phyloP scores from a whole-genome alignment of 495 filamentous ascomycete genomes.

The Aeminium ludgeri region DNA sequence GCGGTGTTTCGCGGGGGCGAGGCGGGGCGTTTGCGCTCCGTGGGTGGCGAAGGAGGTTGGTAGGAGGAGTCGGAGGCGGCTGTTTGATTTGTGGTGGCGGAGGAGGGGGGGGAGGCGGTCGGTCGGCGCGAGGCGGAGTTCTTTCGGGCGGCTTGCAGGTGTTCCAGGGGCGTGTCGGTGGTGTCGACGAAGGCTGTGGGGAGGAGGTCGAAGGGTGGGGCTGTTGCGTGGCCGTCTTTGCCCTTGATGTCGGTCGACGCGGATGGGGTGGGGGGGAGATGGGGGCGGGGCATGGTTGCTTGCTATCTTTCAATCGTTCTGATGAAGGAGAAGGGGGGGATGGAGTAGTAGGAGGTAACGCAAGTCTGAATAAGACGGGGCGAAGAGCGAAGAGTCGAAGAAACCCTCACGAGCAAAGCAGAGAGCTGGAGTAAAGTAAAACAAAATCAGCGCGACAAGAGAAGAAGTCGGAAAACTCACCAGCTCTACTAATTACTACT shows the following conservation, averaged over 20 bases:
- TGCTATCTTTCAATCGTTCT: neutral
- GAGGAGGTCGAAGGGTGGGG: constrained; percentile 58
- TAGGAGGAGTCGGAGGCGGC: constrained; percentile 29
- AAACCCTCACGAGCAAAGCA: neutral
- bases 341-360: constrained; percentile 5
- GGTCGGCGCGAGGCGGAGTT: constrained; percentile 18
- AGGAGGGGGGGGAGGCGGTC: constrained; percentile 28
- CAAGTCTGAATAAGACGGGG: neutral
- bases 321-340: constrained; percentile 4
- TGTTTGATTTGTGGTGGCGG: too few relatives aligned
- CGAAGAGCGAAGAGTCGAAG: neutral
- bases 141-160: too few relatives aligned
- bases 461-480: too few relatives aligned
- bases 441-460: neutral
- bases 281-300: constrained; percentile 14
- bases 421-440: neutral
- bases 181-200: constrained; percentile 55
- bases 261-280: constrained; percentile 57
- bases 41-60: constrained; percentile 41
- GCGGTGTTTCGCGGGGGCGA: too few relatives aligned
- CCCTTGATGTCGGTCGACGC: constrained; percentile 69
- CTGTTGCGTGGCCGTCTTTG: constrained; percentile 47
- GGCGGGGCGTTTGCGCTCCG: too few relatives aligned
- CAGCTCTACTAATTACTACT: too few relatives aligned
- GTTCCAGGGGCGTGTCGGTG: too few relatives aligned